Evolutionary conservation across 192 early-diverging fungal genomes (phyloP).

Genomic region (Backusella tuberculispora): DNA sequence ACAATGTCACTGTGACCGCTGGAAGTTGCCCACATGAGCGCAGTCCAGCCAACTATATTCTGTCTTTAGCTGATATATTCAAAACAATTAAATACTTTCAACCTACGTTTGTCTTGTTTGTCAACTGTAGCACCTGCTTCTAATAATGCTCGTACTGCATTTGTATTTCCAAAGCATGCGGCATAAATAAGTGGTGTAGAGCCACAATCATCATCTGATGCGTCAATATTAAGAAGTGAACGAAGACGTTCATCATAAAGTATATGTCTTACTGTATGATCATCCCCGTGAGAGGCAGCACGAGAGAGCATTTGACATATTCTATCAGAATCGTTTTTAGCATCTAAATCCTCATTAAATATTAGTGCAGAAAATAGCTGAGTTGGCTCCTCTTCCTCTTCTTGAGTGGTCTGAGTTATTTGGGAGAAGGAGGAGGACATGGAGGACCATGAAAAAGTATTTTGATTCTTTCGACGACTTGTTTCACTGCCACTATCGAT

Average conservation of each 20-base stretch:
- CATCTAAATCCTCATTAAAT: conserved; percentile 2
- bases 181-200: conserved; percentile 90
- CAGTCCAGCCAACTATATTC: conserved; percentile 78
- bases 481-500: conserved; percentile 7
- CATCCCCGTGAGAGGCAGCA: conserved; percentile 19
- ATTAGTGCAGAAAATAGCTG: background rate
- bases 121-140: conserved; percentile 78
- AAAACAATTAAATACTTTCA: background rate
- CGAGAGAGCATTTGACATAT: conserved; percentile 13
- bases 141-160: conserved; percentile 72
- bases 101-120: conserved; percentile 79
- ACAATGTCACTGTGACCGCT: conserved; percentile 81
- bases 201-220: conserved; percentile 72
- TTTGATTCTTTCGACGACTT: conserved; percentile 6
- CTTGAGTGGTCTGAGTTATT: background rate
- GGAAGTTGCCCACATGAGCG: conserved; percentile 91
- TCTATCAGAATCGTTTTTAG: background rate
- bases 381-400: background rate
- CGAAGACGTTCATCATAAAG: conserved; percentile 1
- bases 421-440: conserved; percentile 4
- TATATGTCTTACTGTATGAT: conserved; percentile 6
- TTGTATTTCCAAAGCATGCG: conserved; percentile 81
- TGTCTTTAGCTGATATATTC: background rate
- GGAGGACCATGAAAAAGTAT: conserved; percentile 25
- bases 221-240: conserved; percentile 75